phyloP scores from a whole-genome alignment of 257 asterid genomes.

The Cynanchum wilfordii region DNA sequence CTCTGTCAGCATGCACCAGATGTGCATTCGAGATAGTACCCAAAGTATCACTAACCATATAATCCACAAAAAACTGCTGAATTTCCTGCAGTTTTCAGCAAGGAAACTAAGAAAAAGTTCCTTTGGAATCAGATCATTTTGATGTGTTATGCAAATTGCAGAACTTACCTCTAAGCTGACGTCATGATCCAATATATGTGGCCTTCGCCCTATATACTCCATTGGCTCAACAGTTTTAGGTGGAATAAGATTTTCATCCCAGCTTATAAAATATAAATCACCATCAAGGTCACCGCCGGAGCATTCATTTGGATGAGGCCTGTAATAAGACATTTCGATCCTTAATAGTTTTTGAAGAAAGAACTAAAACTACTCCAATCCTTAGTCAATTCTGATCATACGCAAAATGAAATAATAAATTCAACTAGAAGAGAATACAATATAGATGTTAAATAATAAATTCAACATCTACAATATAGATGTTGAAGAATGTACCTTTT shows the following conservation, averaged over 20 bases:
- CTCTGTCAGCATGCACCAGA: constrained; percentile 82
- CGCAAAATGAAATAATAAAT: background rate
- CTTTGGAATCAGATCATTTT: background rate
- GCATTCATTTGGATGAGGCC: constrained; percentile 99
- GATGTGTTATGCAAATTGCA: constrained; percentile 5
- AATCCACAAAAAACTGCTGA: constrained; percentile 77
- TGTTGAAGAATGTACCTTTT: constrained; percentile 44
- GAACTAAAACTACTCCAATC: background rate
- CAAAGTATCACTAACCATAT: constrained; percentile 77
- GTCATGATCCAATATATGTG: constrained; percentile 80
- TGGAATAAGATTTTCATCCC: constrained; percentile 76
- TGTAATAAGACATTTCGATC: constrained; percentile 20
- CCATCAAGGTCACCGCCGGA: constrained; percentile 99
- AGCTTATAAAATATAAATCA: constrained; percentile 81
- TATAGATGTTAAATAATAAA: constrained; percentile 3
- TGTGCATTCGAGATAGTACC: constrained; percentile 90
- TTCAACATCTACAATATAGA: too few relatives aligned
- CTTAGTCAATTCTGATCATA: background rate
- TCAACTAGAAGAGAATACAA: background rate
- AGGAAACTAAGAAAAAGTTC: background rate
- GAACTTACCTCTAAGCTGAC: constrained; percentile 71
- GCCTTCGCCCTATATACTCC: constrained; percentile 87
- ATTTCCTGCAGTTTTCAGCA: constrained; percentile 60
- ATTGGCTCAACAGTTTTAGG: constrained; percentile 66
- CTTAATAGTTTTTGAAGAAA: background rate